Evolutionary conservation across 176 grass and related monocot genomes (phyloP).

Genomic region (Triticum monococcum): DNA sequence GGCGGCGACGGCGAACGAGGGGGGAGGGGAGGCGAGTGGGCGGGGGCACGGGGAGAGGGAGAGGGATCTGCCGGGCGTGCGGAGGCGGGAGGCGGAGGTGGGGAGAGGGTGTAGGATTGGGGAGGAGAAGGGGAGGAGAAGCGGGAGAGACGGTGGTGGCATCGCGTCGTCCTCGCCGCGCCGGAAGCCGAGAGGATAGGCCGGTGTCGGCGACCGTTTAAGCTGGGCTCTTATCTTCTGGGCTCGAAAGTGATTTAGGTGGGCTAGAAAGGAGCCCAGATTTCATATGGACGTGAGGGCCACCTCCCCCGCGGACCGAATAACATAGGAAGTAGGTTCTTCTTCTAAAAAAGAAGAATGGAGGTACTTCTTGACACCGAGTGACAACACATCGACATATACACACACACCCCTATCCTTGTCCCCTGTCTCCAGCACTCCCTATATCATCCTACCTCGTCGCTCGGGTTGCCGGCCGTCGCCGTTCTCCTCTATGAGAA

Average conservation of each 20-base stretch:
- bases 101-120: constrained; percentile 5
- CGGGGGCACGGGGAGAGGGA: neutral
- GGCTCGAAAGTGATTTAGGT: neutral
- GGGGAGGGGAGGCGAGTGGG: neutral
- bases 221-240: neutral
- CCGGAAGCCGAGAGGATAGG: constrained; percentile 39
- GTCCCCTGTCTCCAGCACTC: too few species aligned
- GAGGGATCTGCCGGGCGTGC: neutral
- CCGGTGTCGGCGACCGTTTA: neutral
- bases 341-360: too few species aligned
- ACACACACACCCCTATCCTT: too few species aligned
- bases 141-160: constrained; percentile 11
- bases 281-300: neutral
- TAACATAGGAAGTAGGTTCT: too few species aligned
- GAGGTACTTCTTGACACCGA: too few species aligned
- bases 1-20: constrained; percentile 23
- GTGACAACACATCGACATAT: too few species aligned
- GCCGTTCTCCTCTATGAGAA: too few species aligned
- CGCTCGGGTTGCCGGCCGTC: too few species aligned
- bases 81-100: constrained; percentile 16
- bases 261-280: neutral
- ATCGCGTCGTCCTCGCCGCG: constrained; percentile 23
- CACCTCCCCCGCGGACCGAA: too few species aligned
- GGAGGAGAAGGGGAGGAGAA: constrained; percentile 17
- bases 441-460: too few species aligned